Evolutionary conservation across 495 filamentous ascomycete species (phyloP).

Genomic region (Xylaria palmicola): DNA sequence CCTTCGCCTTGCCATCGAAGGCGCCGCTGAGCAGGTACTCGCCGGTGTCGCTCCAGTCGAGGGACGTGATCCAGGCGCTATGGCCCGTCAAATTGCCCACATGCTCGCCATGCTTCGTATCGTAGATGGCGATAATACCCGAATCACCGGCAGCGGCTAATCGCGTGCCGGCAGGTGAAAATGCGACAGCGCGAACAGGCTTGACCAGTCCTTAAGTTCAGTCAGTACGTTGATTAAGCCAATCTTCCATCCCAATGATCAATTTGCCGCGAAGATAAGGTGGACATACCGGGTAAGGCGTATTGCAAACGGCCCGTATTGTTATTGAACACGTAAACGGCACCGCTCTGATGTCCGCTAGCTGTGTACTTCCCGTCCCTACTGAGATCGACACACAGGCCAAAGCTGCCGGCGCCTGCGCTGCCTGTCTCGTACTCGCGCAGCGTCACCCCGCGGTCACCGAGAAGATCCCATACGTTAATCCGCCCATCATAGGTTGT

Average conservation of each 20-base stretch:
- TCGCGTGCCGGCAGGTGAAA: conserved; percentile 79
- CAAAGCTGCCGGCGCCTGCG: conserved; percentile 63
- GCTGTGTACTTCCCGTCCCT: conserved; percentile 81
- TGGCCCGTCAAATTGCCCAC: conserved; percentile 80
- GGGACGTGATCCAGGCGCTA: conserved; percentile 78
- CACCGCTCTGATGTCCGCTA: conserved; percentile 88
- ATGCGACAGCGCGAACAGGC: conserved; percentile 77
- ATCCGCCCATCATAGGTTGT: conserved; percentile 82
- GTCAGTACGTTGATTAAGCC: conserved; percentile 4
- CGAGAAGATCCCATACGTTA: conserved; percentile 77
- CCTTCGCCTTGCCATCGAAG: conserved; percentile 89
- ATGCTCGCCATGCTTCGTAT: conserved; percentile 88
- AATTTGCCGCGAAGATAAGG: background rate
- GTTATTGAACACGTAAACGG: conserved; percentile 94
- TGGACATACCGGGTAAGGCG: conserved; percentile 70
- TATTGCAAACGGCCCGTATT: conserved; percentile 81
- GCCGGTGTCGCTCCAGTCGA: conserved; percentile 93
- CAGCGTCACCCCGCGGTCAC: conserved; percentile 54
- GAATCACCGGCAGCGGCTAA: conserved; percentile 94
- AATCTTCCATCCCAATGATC: too few species aligned
- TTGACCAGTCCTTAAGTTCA: conserved; percentile 68
- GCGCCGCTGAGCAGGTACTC: conserved; percentile 87
- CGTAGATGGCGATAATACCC: conserved; percentile 84
- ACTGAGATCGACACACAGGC: conserved; percentile 77
- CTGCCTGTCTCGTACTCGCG: conserved; percentile 87